These are phyloP conservation scores for Boechera retrofracta DNA, from an alignment of 345 rosid species.

Conservation along the genomic window DNA sequence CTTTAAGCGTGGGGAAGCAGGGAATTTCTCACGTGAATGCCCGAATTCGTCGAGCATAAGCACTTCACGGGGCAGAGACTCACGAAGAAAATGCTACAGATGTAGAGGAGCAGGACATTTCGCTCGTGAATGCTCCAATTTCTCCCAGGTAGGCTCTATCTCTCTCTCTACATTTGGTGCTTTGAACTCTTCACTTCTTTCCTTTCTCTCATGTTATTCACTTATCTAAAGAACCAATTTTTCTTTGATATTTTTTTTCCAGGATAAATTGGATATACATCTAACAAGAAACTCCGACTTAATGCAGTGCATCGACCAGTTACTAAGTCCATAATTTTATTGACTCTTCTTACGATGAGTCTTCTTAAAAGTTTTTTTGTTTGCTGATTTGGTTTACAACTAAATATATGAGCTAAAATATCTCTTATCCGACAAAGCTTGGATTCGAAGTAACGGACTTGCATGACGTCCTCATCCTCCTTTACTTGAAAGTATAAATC, in stretches of 20 bases:
- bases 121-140: slow-evolving; percentile 73
- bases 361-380: background rate
- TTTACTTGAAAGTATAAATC: slow-evolving; percentile 86
- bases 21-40: slow-evolving; percentile 89
- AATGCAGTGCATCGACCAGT: background rate
- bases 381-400: too few relatives aligned
- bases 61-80: slow-evolving; percentile 35
- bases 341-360: background rate
- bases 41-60: slow-evolving; percentile 53
- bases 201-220: slow-evolving; percentile 1
- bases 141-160: slow-evolving; percentile 53
- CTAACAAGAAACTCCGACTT: background rate
- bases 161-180: slow-evolving; percentile 24
- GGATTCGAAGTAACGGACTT: slow-evolving; percentile 52
- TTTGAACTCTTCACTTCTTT: background rate
- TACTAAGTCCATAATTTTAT: background rate
- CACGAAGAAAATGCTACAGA: slow-evolving; percentile 58
- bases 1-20: slow-evolving; percentile 69
- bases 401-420: too few relatives aligned
- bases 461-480: slow-evolving; percentile 80
- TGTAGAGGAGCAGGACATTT: slow-evolving; percentile 82
- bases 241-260: background rate
- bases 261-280: background rate
- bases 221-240: background rate
- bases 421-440: too few relatives aligned